Percentiles rank a stretch among this genome's conserved stretches.
phyloP scores from a whole-genome alignment of 2,329 filamentous ascomycete species.

The Parasarocladium wereldwijsianum region DNA sequence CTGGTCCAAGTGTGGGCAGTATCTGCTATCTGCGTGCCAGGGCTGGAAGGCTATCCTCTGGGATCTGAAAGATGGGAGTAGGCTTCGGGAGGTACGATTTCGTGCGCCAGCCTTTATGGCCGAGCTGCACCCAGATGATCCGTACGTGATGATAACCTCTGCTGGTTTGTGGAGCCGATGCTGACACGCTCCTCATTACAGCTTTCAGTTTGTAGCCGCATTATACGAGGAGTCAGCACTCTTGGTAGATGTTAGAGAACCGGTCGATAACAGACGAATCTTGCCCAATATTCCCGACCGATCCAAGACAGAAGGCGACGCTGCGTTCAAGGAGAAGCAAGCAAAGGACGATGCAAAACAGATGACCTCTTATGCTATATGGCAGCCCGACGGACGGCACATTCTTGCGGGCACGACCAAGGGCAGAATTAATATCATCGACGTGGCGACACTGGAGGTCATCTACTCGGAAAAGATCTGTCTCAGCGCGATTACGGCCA shows the following conservation, averaged over 20 bases:
- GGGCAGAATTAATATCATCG: constrained; percentile 91
- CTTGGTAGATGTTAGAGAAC: constrained; percentile 64
- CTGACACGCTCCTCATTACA: constrained; percentile 19
- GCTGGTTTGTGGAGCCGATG: constrained; percentile 9
- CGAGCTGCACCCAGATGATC: constrained; percentile 82
- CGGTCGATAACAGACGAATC: constrained; percentile 57
- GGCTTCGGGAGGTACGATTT: constrained; percentile 76
- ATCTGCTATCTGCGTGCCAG: constrained; percentile 82
- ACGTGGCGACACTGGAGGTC: constrained; percentile 63
- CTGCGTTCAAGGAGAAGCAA: constrained; percentile 64
- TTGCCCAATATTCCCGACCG: constrained; percentile 74
- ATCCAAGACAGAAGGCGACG: constrained; percentile 53
- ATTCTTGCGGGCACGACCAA: constrained; percentile 90
- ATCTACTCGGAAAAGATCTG: constrained; percentile 86
- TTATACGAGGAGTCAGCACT: constrained; percentile 88
- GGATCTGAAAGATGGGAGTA: constrained; percentile 61
- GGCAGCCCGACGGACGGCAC: constrained; percentile 72
- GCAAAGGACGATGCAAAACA: constrained; percentile 87
- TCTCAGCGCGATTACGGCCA: constrained; percentile 72
- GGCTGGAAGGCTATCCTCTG: constrained; percentile 95
- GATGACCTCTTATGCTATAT: constrained; percentile 84
- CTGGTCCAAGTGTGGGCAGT: constrained; percentile 86
- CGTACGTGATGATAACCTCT: constrained; percentile 32
- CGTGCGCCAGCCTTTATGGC: constrained; percentile 91
- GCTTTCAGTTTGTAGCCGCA: constrained; percentile 74